Evolutionary conservation across 345 rosid species (phyloP), one percentile per base, ranked within the genome.

Genomic region (Sapria himalayana): DNA sequence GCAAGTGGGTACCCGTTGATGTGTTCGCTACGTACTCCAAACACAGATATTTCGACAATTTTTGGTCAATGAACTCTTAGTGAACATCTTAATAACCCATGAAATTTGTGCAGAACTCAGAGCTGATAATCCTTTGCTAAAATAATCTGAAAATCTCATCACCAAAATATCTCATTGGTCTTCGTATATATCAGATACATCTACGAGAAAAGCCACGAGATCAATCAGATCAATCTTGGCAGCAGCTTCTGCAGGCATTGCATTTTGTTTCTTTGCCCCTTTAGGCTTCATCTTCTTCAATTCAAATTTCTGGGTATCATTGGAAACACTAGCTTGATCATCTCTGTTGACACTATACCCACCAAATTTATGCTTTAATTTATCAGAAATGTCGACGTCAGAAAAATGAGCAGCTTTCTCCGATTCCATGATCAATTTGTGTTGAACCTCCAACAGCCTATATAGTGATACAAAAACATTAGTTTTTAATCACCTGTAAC

Each of bases 1-100:
- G 59, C 37, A 55, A 64, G 12, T 61, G 62, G 58, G 75, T 19
- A 52, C 68, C 77, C 1, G 25, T 39, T 19, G 60, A 54, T 51
- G 33, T 31, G 17, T 46, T 49, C 3, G n/a, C n/a, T n/a, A n/a
- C n/a, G n/a, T n/a, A n/a, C n/a, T n/a, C n/a, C n/a, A n/a, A 57
- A 22, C 15, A 65, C 41, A 20, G 36, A 29, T 0, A 42, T 78
- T 67, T 50, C 64, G 69, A 9, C 82, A 76, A 15, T 49, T 55
- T 37, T 55, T 71, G 55, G 82, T 72, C 45, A 79, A 63, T 0
- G 93, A 79, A 11, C 71, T 79, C 32, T 89, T 93, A 4, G 94
- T 89, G 66, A 82, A 82, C n/a, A n/a, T n/a, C n/a, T n/a, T n/a
- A n/a, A n/a, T 78, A 50, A 78, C 39, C 89, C 89, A 78, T 2